Evolutionary conservation across 768 basidiomycete species (phyloP).

Genomic region (Symmetrospora coprosmae): DNA sequence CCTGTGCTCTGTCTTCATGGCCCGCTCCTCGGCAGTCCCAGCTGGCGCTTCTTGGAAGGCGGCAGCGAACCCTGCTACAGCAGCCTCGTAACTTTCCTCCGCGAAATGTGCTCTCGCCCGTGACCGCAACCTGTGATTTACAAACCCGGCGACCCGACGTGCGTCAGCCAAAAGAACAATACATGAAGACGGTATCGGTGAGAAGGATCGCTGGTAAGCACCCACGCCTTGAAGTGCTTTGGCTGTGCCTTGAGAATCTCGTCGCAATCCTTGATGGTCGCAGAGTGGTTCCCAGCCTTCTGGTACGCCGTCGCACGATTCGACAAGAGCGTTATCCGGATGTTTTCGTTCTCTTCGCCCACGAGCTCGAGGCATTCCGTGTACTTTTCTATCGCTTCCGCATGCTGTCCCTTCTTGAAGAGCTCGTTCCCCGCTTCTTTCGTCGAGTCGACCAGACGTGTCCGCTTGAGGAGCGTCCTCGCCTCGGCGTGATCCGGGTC

Average conservation of each 20-base stretch:
- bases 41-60: constrained; percentile 59
- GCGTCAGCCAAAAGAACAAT: background rate
- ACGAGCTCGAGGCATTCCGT: constrained; percentile 51
- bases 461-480: constrained; percentile 55
- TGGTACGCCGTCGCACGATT: constrained; percentile 61
- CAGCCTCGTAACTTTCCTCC: constrained; percentile 57
- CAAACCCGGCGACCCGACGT: background rate
- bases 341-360: constrained; percentile 56
- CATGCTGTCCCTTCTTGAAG: constrained; percentile 51
- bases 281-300: constrained; percentile 52
- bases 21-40: constrained; percentile 45
- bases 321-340: constrained; percentile 62
- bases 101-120: constrained; percentile 64
- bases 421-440: constrained; percentile 72
- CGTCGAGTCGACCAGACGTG: constrained; percentile 65
- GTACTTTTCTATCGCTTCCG: constrained; percentile 57
- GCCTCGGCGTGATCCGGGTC: constrained; percentile 66
- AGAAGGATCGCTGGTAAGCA: too few relatives aligned
- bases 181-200: too few relatives aligned
- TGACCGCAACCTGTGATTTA: constrained; percentile 46
- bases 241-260: constrained; percentile 52
- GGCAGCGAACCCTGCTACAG: constrained; percentile 62
- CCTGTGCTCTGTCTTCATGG: constrained; percentile 53
- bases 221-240: constrained; percentile 57
- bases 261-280: constrained; percentile 59